phyloP scores from a whole-genome alignment of 2,329 filamentous ascomycete genomes.

The Cladophialophora chaetospira region DNA sequence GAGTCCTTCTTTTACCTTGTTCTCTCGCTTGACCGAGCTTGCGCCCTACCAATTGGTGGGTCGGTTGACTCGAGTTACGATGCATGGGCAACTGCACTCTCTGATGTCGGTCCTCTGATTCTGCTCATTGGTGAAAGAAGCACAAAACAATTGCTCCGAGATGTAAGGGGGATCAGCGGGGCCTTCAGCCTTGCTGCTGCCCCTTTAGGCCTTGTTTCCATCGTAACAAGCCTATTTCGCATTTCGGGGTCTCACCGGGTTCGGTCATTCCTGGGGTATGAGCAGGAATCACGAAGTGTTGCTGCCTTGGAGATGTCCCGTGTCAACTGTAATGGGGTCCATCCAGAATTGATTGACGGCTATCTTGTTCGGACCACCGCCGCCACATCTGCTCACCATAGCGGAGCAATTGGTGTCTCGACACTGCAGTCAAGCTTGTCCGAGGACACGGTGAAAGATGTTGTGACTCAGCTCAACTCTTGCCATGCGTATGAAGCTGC shows the following conservation, averaged over 20 bases:
- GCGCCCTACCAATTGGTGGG: conserved; percentile 1
- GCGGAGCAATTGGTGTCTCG: background rate
- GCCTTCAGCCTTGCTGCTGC: conserved; percentile 10
- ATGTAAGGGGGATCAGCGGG: background rate
- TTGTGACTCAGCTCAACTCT: background rate
- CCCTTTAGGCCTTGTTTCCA: background rate
- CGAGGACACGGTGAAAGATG: background rate
- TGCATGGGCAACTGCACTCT: background rate
- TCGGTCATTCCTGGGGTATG: background rate
- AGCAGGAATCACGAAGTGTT: conserved; percentile 4
- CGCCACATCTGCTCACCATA: no score
- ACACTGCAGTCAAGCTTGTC: background rate
- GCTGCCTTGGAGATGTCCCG: conserved; percentile 1
- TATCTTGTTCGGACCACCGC: conserved; percentile 6
- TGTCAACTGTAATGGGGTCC: conserved; percentile 8
- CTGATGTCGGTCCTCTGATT: background rate
- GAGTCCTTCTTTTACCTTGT: background rate
- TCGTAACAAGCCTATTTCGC: conserved; percentile 1
- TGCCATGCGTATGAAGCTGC: conserved; percentile 2
- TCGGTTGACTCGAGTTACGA: conserved; percentile 11
- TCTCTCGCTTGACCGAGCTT: background rate
- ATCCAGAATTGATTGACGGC: conserved; percentile 1
- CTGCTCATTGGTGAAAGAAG: conserved; percentile 3
- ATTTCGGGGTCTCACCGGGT: background rate
- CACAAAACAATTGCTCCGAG: conserved; percentile 8